Conservation (phyloP, 2,329 filamentous ascomycete genomes). For the Pestalotiopsis fici region DNA sequence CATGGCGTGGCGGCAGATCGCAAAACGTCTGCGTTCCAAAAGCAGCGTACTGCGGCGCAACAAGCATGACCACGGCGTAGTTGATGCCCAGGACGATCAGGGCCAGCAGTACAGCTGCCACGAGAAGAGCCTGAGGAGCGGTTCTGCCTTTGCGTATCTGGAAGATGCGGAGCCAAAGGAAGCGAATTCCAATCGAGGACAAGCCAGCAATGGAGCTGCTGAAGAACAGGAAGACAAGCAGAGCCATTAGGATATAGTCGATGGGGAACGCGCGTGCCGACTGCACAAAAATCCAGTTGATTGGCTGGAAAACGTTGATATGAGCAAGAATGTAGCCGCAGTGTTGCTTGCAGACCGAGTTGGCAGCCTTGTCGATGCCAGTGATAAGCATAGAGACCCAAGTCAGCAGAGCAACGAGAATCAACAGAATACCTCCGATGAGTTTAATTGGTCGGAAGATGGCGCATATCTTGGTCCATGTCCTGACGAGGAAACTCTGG, state of each 20-base stretch:
- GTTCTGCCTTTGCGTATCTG: conserved; percentile 87
- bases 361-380: conserved; percentile 92
- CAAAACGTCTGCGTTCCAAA: conserved; percentile 96
- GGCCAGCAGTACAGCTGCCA: conserved; percentile 88
- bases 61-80: conserved; percentile 87
- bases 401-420: conserved; percentile 73
- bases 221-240: conserved; percentile 87
- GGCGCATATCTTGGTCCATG: conserved; percentile 79
- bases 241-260: conserved; percentile 86
- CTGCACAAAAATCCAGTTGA: conserved; percentile 87
- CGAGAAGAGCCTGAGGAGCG: conserved; percentile 85
- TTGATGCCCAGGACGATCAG: conserved; percentile 90
- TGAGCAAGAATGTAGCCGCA: conserved; percentile 90
- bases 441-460: conserved; percentile 88
- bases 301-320: conserved; percentile 90
- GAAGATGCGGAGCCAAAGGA: conserved; percentile 94
- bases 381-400: conserved; percentile 95
- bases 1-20: conserved; percentile 64
- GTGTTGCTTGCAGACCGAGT: conserved; percentile 85
- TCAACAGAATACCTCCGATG: conserved; percentile 76
- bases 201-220: conserved; percentile 84
- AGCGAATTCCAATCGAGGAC: conserved; percentile 85
- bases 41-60: conserved; percentile 93
- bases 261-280: conserved; percentile 83
- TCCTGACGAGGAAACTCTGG: conserved; percentile 70